phyloP scores from a whole-genome alignment of 345 rosid species.

The Eucalyptus pauciflora region DNA sequence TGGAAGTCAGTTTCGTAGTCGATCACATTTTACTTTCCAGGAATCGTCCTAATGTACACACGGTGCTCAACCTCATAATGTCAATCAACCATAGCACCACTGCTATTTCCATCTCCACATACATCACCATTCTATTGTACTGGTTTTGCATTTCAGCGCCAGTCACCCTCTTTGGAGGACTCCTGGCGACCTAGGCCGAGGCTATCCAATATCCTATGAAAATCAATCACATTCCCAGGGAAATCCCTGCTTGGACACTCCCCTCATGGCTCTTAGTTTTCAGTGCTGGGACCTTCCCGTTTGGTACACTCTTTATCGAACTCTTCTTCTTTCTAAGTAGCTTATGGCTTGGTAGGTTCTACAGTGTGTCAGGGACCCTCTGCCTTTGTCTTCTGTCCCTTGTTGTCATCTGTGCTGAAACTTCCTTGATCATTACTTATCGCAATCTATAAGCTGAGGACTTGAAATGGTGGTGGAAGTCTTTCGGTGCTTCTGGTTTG shows the following conservation, averaged over 20 bases:
- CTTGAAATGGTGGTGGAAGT: slow-evolving; percentile 6
- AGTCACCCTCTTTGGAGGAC: neutral
- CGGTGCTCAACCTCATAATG: neutral
- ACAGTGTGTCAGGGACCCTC: neutral
- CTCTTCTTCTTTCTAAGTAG: neutral
- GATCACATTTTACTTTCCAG: neutral
- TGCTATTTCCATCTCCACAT: neutral
- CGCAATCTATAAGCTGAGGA: neutral
- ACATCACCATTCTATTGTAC: neutral
- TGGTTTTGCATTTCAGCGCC: neutral
- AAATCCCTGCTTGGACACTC: neutral
- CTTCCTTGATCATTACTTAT: neutral
- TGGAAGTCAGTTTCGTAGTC: neutral
- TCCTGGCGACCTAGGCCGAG: neutral
- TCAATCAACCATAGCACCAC: neutral
- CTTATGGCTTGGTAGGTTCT: neutral
- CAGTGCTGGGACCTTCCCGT: neutral
- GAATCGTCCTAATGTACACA: neutral
- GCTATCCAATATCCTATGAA: neutral
- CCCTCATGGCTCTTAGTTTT: neutral
- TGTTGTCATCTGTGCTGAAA: neutral
- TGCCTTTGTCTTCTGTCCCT: neutral
- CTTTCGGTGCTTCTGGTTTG: neutral
- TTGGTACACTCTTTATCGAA: neutral
- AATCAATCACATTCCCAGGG: neutral